Evolutionary conservation across 306 rosid species (phyloP), one percentile per base, ranked within the genome.

Genomic region (Acacia confusa): DNA sequence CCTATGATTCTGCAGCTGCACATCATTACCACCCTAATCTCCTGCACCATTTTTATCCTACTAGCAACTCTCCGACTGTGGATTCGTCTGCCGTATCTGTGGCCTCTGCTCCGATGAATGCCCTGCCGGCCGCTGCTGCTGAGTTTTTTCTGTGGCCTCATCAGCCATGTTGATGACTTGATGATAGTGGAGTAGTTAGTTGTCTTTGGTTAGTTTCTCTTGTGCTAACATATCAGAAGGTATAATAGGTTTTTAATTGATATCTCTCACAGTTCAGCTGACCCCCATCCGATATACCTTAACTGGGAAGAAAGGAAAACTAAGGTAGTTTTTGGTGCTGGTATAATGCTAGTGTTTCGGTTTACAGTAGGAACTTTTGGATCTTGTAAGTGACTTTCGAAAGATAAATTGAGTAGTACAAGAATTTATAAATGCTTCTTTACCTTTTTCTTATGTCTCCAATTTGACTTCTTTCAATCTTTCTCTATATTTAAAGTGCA

Each of bases 81-180:
- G 92, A 87, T 9, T 44, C 85, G 15, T 47, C 52, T 36, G 32
- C 84, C 1, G 81, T 77, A 0, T 76, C 86, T 15, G 34, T 22
- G 34, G 47, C 86, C 0, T 32, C 61, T 2, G 41, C 79, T n/a
- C 85, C 90, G 14, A 47, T 86, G 65, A 73, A 76, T 11, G 67
- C 87, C 58, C 71, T 78, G 57, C 65, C 89, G 24, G 75, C 91
- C 28, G 85, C 90, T 28, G 74, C 93, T 28, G 74, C 93, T 4
- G 98, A 96, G 94, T 96, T 92, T 83, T 92, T 75, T 20, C 75
- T 91, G 10, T 96, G 99, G 98, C 98, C 98, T 81, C 93, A 84
- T 72, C 98, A 91, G 89, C 67, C 90, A 7, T 90, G 89, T 73
- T 92, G 85, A 89, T 70, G 36, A 15, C 78, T 70, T 76, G 72